Conservation (phyloP, 164 flowering plant species). For the Macadamia integrifolia region DNA sequence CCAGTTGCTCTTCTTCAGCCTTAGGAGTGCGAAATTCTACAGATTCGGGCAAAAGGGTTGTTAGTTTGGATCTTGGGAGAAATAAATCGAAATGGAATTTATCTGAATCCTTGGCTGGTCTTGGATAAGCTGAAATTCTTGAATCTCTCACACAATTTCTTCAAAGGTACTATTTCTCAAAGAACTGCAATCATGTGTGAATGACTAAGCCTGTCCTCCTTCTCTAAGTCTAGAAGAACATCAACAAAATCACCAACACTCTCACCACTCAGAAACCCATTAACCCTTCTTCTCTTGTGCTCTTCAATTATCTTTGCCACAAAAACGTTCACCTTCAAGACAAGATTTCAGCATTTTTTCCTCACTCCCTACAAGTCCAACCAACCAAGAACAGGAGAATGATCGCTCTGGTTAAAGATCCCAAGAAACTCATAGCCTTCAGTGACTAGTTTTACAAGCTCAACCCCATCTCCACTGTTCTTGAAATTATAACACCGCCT, state of each 20-base stretch:
- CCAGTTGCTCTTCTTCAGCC: no score
- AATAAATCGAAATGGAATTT: no score
- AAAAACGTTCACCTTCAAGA: conserved; percentile 26
- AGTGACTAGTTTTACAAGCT: conserved; percentile 32
- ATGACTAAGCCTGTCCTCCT: conserved; percentile 47
- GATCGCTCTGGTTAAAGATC: conserved; percentile 38
- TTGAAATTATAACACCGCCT: conserved; percentile 30
- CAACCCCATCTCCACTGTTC: conserved; percentile 15
- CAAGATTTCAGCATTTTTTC: conserved; percentile 21
- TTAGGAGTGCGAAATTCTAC: no score
- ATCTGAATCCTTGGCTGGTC: no score
- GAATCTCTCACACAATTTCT: no score
- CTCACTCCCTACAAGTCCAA: conserved; percentile 38
- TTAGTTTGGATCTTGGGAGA: no score
- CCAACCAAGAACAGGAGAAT: conserved; percentile 32
- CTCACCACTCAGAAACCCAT: conserved; percentile 1
- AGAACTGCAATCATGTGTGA: conserved; percentile 87
- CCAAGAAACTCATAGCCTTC: conserved; percentile 56
- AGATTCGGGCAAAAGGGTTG: no score
- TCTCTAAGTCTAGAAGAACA: conserved; percentile 29
- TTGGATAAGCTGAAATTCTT: no score
- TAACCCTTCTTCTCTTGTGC: conserved; percentile 12
- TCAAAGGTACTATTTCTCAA: conserved; percentile 34
- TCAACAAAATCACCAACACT: conserved; percentile 24
- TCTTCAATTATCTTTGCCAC: conserved; percentile 40